Conservation (phyloP, 163 green algal genomes). For the Coccomyxa subellipsoidea region DNA sequence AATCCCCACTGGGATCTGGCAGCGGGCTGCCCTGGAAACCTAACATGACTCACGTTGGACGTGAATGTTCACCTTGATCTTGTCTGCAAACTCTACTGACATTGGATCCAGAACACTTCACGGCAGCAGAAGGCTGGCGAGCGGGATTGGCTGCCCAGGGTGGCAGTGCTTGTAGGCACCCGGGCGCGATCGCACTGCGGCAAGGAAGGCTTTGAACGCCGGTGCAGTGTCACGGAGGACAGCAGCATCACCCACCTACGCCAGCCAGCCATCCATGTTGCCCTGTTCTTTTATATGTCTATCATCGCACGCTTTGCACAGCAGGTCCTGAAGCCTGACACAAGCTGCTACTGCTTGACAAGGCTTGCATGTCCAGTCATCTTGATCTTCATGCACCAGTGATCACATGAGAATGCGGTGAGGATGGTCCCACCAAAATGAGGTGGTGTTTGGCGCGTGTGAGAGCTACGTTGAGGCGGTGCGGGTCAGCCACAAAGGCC, state of each 20-base stretch:
- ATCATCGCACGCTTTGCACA: not conserved
- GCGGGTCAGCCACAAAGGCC: constrained; percentile 52
- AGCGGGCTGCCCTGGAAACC: no score
- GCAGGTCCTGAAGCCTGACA: not conserved
- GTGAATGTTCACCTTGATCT: no score
- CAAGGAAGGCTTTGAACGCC: not conserved
- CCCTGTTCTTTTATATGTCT: not conserved
- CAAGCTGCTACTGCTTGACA: no score
- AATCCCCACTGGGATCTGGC: no score
- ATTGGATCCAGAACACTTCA: no score
- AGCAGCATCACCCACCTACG: not conserved
- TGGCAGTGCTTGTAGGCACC: not conserved
- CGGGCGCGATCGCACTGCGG: not conserved
- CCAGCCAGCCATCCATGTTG: not conserved
- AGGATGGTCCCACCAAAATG: constrained; percentile 56
- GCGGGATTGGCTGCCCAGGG: not conserved
- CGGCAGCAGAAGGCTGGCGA: not conserved
- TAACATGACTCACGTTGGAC: no score
- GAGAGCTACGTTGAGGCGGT: constrained; percentile 81
- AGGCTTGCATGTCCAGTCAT: not conserved
- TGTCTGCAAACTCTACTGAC: no score
- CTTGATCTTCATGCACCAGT: not conserved
- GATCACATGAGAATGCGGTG: not conserved
- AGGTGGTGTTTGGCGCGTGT: constrained; percentile 70
- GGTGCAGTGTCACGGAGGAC: not conserved